Conservation (phyloP, 2,329 filamentous ascomycete genomes). For the Aspergillus melleus region DNA sequence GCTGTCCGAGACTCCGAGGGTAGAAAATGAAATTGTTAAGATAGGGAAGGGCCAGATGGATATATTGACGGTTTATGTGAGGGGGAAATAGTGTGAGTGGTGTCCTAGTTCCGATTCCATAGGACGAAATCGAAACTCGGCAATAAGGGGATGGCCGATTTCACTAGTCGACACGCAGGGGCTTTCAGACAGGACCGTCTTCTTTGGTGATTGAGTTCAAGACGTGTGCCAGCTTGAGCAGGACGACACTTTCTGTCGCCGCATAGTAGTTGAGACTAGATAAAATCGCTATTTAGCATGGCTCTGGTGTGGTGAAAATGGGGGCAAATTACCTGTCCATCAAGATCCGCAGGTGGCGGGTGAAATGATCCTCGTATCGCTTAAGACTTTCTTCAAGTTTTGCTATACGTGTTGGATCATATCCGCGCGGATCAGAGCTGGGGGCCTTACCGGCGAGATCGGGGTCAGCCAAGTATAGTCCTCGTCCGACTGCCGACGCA, state of each 20-base stretch:
- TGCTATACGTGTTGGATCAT: conserved; percentile 61
- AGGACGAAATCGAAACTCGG: background rate
- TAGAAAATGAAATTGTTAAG: background rate
- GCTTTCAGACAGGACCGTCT: conserved; percentile 19
- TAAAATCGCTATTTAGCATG: background rate
- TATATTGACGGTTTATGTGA: no score
- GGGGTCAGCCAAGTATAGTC: conserved; percentile 79
- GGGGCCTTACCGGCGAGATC: conserved; percentile 56
- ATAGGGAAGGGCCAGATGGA: background rate
- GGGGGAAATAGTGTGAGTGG: background rate
- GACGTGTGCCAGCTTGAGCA: conserved; percentile 68
- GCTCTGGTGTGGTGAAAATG: no score
- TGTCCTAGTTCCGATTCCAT: background rate
- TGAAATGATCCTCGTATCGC: conserved; percentile 93
- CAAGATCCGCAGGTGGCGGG: conserved; percentile 85
- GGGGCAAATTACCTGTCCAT: conserved; percentile 67
- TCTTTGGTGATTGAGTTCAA: conserved; percentile 45
- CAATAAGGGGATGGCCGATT: background rate
- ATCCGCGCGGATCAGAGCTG: conserved; percentile 45
- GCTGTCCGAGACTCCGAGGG: background rate
- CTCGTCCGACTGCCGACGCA: conserved; percentile 73
- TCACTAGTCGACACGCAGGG: background rate
- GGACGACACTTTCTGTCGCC: conserved; percentile 92
- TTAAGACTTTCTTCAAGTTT: conserved; percentile 84
- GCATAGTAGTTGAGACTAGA: conserved; percentile 82